Evolutionary conservation across 2,329 filamentous ascomycete genomes (phyloP), one percentile per base, ranked within the genome.

Genomic region (Whalleya microplaca): DNA sequence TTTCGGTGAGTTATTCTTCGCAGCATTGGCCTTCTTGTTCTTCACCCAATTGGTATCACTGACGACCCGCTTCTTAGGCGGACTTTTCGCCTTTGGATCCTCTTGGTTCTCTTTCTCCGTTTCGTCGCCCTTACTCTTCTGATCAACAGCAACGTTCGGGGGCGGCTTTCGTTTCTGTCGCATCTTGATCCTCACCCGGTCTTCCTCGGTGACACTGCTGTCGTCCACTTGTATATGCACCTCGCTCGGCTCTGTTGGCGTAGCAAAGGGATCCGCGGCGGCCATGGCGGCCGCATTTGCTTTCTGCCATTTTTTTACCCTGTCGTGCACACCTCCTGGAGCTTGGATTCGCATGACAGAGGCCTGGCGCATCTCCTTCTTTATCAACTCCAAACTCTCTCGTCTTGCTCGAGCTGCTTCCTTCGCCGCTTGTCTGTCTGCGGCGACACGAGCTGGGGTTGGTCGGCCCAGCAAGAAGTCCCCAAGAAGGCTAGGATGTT

Each of bases 41-140:
- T 86, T 87, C 75, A 85, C 85, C 90, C 94, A 98, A 75, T 96
- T 91, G 52, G 90, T 89, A 75, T 98, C 94, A 71, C 93, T 97
- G 59, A 97, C 86, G 51, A 98, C 91, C 61, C 93, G 86, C 80
- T 96, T 97, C 76, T 91, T 92, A 16, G 94, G 94, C 45, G 91
- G 85, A 48, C 80, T 73, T 50, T 85, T 70, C 75, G 80, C 65
- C 75, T 77, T 69, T 70, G 78, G 58, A 72, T 72, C 67, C 42
- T 69, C 62, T 50, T 69, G 58, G 47, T 74, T 72, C 55, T 72
- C 74, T 41, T 66, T 73, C 42, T 70, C 72, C 6, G 65, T 54
- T 27, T 66, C 64, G 29, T 64, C 52, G 60, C 61, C 63, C 62
- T 63, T 61, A 56, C 73, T 23, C 62, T 68, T 61, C 54, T 71